Percentiles rank a stretch among this genome's conserved stretches.
These are phyloP conservation scores for Xylaria palmicola DNA, from an alignment of 495 filamentous ascomycete species.

Conservation along the genomic window DNA sequence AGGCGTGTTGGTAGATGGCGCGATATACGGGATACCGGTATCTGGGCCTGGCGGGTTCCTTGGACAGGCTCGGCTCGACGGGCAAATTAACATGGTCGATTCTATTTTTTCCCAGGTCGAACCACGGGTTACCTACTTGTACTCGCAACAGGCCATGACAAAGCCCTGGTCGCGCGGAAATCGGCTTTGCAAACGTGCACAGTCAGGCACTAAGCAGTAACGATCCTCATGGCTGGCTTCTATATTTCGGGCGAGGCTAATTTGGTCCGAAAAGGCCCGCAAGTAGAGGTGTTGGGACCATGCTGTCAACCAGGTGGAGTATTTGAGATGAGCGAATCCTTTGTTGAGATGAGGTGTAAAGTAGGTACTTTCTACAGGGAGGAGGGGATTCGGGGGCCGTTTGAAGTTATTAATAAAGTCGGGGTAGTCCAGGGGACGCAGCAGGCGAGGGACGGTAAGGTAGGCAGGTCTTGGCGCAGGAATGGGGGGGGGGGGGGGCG, in stretches of 20 bases:
- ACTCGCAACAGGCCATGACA: background rate
- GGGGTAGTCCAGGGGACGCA: background rate
- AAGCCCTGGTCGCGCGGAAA: background rate
- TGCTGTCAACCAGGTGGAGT: background rate
- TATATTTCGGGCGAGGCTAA: conserved; percentile 14
- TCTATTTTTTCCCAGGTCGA: conserved; percentile 1
- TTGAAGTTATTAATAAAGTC: conserved; percentile 19
- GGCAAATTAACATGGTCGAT: background rate
- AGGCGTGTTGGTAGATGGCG: background rate
- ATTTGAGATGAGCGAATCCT: conserved; percentile 13
- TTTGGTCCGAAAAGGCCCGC: background rate
- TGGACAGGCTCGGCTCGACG: background rate
- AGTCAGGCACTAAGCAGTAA: conserved; percentile 2
- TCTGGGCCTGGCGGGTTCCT: background rate
- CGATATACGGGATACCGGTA: background rate
- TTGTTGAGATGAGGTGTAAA: background rate
- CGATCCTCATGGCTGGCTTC: background rate
- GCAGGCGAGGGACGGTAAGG: background rate
- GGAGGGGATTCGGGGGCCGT: conserved; percentile 13
- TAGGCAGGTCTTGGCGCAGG: background rate
- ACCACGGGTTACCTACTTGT: background rate
- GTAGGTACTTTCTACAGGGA: background rate
- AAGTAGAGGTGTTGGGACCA: background rate
- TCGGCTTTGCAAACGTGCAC: background rate
- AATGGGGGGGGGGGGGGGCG: background rate